Percentiles rank a stretch among this genome's conserved stretches.
phyloP scores from a whole-genome alignment of 129 eudicot genomes.

The Heracleum sosnowskyi region DNA sequence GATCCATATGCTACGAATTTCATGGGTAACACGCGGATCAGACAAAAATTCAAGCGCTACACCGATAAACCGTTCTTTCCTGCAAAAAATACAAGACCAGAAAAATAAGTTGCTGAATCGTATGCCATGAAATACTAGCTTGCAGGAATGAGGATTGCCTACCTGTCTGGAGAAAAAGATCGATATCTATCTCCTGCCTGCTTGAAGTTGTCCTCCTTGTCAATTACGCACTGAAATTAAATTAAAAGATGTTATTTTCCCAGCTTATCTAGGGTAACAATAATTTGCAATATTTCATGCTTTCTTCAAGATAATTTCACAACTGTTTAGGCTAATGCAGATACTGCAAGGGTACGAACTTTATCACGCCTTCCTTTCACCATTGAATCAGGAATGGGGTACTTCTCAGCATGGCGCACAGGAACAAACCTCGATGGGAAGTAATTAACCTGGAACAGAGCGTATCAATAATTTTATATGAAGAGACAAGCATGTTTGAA shows the following conservation, averaged over 20 bases:
- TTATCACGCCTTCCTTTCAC: neutral
- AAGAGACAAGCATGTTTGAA: neutral
- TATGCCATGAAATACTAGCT: neutral
- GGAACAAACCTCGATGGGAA: constrained; percentile 6
- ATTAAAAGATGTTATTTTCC: neutral
- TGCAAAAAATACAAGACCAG: neutral
- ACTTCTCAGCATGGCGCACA: constrained; percentile 5
- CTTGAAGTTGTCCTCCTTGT: constrained; percentile 3
- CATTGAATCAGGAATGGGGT: neutral
- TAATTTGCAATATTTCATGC: neutral
- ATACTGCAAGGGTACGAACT: neutral
- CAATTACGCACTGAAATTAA: neutral
- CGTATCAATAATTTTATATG: neutral
- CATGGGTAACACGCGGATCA: constrained; percentile 10
- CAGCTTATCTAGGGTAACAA: neutral
- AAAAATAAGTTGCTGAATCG: neutral
- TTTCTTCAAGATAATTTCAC: neutral
- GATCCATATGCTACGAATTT: constrained; percentile 10
- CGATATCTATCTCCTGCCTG: constrained; percentile 13
- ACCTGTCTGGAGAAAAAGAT: constrained; percentile 12
- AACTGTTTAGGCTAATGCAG: neutral
- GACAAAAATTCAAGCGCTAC: neutral
- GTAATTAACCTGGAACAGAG: constrained; percentile 9
- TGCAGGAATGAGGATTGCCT: neutral
- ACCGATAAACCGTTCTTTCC: constrained; percentile 3